Percentiles rank a stretch among this genome's conserved stretches.
These are phyloP conservation scores for Rhamnella rubrinervis DNA, from an alignment of 331 rosid genomes.

Conservation along the genomic window DNA sequence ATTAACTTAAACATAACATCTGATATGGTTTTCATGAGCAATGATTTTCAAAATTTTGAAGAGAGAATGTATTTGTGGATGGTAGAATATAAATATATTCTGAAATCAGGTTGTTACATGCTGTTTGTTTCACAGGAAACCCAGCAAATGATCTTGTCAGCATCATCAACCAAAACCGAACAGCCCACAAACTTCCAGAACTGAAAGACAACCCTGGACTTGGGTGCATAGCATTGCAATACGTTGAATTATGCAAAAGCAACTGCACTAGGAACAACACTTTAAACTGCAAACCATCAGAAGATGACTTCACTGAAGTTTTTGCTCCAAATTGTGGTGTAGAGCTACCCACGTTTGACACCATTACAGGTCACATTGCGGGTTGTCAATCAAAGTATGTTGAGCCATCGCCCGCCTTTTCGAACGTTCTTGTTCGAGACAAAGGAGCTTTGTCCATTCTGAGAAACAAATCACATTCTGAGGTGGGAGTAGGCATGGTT, in stretches of 20 bases:
- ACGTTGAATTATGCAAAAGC: constrained; percentile 62
- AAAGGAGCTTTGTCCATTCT: constrained; percentile 49
- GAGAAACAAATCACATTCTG: constrained; percentile 72
- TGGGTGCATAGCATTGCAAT: constrained; percentile 94
- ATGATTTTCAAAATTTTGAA: too few species aligned
- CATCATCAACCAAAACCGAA: constrained; percentile 73
- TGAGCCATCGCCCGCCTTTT: constrained; percentile 63
- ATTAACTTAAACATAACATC: too few species aligned
- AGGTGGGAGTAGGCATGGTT: constrained; percentile 78
- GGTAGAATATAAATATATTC: background rate
- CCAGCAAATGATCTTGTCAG: constrained; percentile 80
- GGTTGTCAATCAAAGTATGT: constrained; percentile 70
- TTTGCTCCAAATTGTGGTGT: constrained; percentile 91
- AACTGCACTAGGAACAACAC: constrained; percentile 64
- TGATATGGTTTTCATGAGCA: too few species aligned
- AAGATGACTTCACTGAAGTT: constrained; percentile 81
- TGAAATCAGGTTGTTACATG: constrained; percentile 8
- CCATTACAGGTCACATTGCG: constrained; percentile 60
- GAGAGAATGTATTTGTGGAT: too few species aligned
- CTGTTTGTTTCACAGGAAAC: constrained; percentile 58
- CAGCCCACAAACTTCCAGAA: constrained; percentile 57
- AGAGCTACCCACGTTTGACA: constrained; percentile 88
- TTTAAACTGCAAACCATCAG: constrained; percentile 71
- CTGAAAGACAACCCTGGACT: constrained; percentile 78
- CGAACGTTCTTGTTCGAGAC: constrained; percentile 49